phyloP scores from a whole-genome alignment of 768 basidiomycete genomes.

The Dentipellis fragilis region DNA sequence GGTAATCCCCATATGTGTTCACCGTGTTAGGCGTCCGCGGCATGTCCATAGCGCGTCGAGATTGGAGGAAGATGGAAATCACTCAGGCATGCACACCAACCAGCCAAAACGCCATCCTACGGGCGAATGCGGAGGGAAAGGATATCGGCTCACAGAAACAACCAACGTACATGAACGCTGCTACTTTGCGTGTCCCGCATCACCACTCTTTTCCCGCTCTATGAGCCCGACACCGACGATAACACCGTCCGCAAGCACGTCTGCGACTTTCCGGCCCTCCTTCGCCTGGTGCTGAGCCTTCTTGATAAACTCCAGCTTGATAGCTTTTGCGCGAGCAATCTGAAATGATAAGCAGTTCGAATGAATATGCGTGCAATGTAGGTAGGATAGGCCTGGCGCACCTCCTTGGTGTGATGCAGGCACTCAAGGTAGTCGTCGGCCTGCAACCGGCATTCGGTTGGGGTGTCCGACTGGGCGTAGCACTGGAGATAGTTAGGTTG shows the following conservation, averaged over 20 bases:
- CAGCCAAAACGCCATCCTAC: no score
- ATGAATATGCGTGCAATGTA: background rate
- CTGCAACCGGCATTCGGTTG: conserved; percentile 57
- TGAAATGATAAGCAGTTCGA: conserved; percentile 15
- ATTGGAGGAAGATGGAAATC: no score
- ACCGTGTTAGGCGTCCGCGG: no score
- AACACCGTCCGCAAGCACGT: conserved; percentile 62
- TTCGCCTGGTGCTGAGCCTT: conserved; percentile 55
- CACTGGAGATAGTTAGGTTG: conserved; percentile 38
- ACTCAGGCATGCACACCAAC: no score
- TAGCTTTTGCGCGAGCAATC: conserved; percentile 56
- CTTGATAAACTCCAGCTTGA: conserved; percentile 64
- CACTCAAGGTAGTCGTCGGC: conserved; percentile 89
- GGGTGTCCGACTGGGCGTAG: conserved; percentile 72
- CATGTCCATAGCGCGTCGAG: no score
- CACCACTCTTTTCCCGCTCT: conserved; percentile 29
- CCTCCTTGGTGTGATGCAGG: conserved; percentile 83
- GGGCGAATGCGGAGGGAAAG: no score
- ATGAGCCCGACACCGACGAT: conserved; percentile 73
- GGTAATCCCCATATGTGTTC: no score
- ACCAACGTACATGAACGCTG: no score
- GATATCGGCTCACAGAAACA: no score
- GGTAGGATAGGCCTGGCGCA: conserved; percentile 21
- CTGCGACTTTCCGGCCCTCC: conserved; percentile 63
- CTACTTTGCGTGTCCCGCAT: conserved; percentile 1